Evolutionary conservation across 2,329 filamentous ascomycete genomes (phyloP).

Genomic region (Trichoderma endophyticum): DNA sequence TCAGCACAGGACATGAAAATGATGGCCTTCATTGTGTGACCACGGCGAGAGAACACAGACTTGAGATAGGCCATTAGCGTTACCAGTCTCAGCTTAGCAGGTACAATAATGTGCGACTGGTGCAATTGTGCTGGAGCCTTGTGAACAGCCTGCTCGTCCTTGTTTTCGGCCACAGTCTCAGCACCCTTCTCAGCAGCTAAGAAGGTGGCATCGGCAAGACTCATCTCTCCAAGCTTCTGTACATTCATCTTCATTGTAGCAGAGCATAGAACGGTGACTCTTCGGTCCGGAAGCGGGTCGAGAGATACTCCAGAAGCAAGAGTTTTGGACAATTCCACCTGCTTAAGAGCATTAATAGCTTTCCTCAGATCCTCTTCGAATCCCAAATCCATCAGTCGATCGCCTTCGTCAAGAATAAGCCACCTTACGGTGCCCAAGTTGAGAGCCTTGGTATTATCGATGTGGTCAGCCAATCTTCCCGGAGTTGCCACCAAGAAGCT

Average conservation of each 20-base stretch:
- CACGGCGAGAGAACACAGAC: conserved; percentile 80
- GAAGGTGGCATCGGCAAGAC: conserved; percentile 86
- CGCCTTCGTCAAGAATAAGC: conserved; percentile 93
- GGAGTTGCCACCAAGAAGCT: conserved; percentile 96
- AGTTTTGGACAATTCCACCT: conserved; percentile 56
- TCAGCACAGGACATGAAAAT: conserved; percentile 97
- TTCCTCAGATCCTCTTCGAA: conserved; percentile 92
- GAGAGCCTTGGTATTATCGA: conserved; percentile 86
- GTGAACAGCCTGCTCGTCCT: conserved; percentile 59
- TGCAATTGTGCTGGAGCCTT: conserved; percentile 85
- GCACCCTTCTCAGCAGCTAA: conserved; percentile 65
- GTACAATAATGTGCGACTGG: conserved; percentile 83
- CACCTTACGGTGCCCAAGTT: conserved; percentile 87
- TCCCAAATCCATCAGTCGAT: conserved; percentile 96
- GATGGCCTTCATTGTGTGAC: conserved; percentile 93
- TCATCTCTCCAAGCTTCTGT: conserved; percentile 89
- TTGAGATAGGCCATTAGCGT: conserved; percentile 82
- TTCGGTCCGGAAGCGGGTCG: conserved; percentile 66
- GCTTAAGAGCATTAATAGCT: conserved; percentile 76
- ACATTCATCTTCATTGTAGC: conserved; percentile 98
- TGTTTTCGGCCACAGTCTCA: conserved; percentile 45
- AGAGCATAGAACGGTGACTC: conserved; percentile 88
- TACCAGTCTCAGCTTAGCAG: conserved; percentile 86
- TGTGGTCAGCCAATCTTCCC: conserved; percentile 83
- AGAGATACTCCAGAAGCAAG: conserved; percentile 57